These are phyloP conservation scores for Salix viminalis DNA, from an alignment of 345 rosid species.

Conservation along the genomic window DNA sequence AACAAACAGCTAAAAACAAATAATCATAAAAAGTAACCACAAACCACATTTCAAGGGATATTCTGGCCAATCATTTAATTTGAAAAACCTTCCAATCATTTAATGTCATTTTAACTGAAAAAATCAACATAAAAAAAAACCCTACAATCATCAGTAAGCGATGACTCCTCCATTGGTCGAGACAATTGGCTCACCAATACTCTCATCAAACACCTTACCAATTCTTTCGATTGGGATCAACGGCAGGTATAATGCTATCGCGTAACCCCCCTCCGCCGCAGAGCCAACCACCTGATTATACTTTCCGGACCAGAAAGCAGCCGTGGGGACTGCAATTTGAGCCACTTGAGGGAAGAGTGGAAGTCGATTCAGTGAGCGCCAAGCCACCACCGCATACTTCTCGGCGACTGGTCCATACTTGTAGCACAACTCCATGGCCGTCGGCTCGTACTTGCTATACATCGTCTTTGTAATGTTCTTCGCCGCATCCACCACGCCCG, in stretches of 20 bases:
- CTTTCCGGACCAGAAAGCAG: constrained; percentile 62
- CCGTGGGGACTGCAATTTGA: constrained; percentile 46
- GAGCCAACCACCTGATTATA: constrained; percentile 49
- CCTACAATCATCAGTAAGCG: background rate
- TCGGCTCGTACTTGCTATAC: constrained; percentile 42
- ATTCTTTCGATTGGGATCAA: constrained; percentile 61
- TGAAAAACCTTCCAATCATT: too few relatives aligned
- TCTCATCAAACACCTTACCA: constrained; percentile 39
- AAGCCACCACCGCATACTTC: constrained; percentile 45
- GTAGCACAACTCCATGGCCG: constrained; percentile 40
- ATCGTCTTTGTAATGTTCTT: constrained; percentile 33
- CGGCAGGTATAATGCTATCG: constrained; percentile 44
- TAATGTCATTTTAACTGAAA: too few relatives aligned
- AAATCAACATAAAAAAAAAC: too few relatives aligned
- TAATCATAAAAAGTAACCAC: too few relatives aligned
- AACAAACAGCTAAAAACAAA: too few relatives aligned
- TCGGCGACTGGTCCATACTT: constrained; percentile 58
- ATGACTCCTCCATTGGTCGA: constrained; percentile 6
- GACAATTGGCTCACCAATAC: background rate
- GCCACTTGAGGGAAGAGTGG: constrained; percentile 58
- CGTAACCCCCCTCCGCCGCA: constrained; percentile 40
- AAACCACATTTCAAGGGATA: too few relatives aligned
- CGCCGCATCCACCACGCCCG: constrained; percentile 48
- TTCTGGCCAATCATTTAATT: too few relatives aligned
- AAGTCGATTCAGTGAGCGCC: constrained; percentile 49